Evolutionary conservation across 495 filamentous ascomycete species (phyloP).

Genomic region (Emericellopsis terricola): DNA sequence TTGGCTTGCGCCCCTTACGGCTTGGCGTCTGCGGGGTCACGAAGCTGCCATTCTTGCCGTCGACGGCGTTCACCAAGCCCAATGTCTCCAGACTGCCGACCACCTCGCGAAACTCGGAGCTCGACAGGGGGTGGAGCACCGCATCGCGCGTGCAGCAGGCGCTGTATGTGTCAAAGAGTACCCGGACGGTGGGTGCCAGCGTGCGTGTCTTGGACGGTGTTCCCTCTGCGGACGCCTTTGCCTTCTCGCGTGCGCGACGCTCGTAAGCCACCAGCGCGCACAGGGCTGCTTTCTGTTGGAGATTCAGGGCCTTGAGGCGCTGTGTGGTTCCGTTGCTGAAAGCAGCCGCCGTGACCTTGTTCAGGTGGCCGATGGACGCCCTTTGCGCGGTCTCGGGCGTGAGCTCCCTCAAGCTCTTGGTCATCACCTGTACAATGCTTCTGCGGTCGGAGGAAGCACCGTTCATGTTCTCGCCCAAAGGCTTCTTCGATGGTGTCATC

Average conservation of each 20-base stretch:
- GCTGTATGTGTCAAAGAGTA: constrained; percentile 63
- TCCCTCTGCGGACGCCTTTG: constrained; percentile 32
- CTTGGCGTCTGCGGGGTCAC: constrained; percentile 37
- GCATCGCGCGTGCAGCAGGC: constrained; percentile 66
- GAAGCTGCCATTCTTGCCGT: constrained; percentile 48
- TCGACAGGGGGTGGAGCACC: constrained; percentile 68
- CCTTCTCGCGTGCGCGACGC: constrained; percentile 30
- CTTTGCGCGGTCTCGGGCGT: constrained; percentile 64
- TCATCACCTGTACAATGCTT: constrained; percentile 13
- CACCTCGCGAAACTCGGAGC: constrained; percentile 85
- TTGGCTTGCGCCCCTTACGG: constrained; percentile 30
- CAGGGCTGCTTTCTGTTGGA: constrained; percentile 91
- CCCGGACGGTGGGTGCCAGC: constrained; percentile 53
- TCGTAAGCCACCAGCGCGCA: constrained; percentile 76
- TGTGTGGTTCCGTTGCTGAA: constrained; percentile 74
- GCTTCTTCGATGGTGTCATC: constrained; percentile 22
- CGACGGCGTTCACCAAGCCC: constrained; percentile 61
- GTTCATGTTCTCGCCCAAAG: constrained; percentile 26
- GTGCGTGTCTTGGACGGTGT: constrained; percentile 15
- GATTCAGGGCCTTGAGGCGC: constrained; percentile 68
- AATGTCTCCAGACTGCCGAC: constrained; percentile 76
- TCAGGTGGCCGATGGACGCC: constrained; percentile 76
- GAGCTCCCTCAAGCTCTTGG: constrained; percentile 37
- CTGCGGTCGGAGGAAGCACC: constrained; percentile 26
- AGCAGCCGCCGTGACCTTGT: constrained; percentile 67